phyloP scores from a whole-genome alignment of 2,329 filamentous ascomycete genomes.

The Diplodia seriata region DNA sequence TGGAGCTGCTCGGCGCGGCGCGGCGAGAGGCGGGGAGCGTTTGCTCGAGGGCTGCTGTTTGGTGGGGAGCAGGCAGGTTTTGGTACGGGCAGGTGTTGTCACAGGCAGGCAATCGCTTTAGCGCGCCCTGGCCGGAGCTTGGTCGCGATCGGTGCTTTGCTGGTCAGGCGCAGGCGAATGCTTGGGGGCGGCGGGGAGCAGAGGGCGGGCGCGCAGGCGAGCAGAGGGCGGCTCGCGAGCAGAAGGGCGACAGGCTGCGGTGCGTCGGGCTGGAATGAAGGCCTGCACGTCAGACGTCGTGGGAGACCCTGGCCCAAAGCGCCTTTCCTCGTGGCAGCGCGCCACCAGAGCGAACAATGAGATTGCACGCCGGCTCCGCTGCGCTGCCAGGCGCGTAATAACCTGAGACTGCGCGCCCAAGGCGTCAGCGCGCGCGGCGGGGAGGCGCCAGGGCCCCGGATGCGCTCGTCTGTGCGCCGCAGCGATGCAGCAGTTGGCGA shows the following conservation, averaged over 20 bases:
- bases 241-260: slow-evolving; percentile 1
- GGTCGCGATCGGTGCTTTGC: slow-evolving; percentile 15
- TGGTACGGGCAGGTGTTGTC: slow-evolving; percentile 21
- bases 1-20: slow-evolving; percentile 17
- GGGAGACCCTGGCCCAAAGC: slow-evolving; percentile 29
- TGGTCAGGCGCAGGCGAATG: slow-evolving; percentile 13
- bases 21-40: slow-evolving; percentile 15
- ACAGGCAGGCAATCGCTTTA: slow-evolving; percentile 27
- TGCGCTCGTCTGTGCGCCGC: slow-evolving; percentile 28
- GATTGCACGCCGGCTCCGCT: slow-evolving; percentile 23
- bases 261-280: slow-evolving; percentile 29
- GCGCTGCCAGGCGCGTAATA: slow-evolving; percentile 24
- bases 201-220: slow-evolving; percentile 16
- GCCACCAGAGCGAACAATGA: slow-evolving; percentile 28
- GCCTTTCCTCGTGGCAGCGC: slow-evolving; percentile 21
- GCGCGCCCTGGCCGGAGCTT: slow-evolving; percentile 25
- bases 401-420: slow-evolving; percentile 28
- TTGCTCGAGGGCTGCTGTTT: slow-evolving; percentile 14
- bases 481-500: slow-evolving; percentile 20
- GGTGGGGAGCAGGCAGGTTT: slow-evolving; percentile 26
- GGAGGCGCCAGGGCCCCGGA: slow-evolving; percentile 28
- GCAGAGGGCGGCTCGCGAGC: slow-evolving; percentile 12
- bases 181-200: slow-evolving; percentile 15
- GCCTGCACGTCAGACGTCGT: slow-evolving; percentile 25
- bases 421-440: slow-evolving; percentile 26